A percentile compares a stretch with the other conserved stretches of the same genome.
These are phyloP conservation scores for Diaporthe sp. DNA, from an alignment of 2,329 filamentous ascomycete genomes.

Conservation along the genomic window DNA sequence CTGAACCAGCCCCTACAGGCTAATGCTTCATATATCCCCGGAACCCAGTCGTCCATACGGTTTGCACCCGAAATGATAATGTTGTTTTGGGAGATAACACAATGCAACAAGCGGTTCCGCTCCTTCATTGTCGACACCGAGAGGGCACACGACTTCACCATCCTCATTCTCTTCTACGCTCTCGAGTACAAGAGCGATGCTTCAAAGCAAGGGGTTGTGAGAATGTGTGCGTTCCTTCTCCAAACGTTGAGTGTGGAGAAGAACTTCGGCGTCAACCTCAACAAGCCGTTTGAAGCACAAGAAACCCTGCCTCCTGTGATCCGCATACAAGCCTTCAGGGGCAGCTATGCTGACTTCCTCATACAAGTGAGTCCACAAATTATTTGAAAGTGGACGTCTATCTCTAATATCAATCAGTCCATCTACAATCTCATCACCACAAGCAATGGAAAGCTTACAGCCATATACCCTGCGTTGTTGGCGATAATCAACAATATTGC, in stretches of 20 bases:
- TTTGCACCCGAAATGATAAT: slow-evolving; percentile 97
- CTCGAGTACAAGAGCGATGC: slow-evolving; percentile 89
- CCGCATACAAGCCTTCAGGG: slow-evolving; percentile 85
- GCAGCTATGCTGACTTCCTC: slow-evolving; percentile 93
- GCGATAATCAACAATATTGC: slow-evolving; percentile 95
- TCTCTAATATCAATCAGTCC: slow-evolving; percentile 67
- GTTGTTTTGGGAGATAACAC: slow-evolving; percentile 96
- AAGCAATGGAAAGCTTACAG: slow-evolving; percentile 90
- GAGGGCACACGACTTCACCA: slow-evolving; percentile 90
- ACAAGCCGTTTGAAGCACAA: slow-evolving; percentile 89
- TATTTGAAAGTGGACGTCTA: slow-evolving; percentile 45
- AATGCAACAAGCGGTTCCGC: slow-evolving; percentile 97
- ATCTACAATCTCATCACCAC: slow-evolving; percentile 93
- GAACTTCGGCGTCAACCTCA: slow-evolving; percentile 90
- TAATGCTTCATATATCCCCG: slow-evolving; percentile 89
- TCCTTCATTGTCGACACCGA: slow-evolving; percentile 98
- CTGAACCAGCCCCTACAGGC: slow-evolving; percentile 93
- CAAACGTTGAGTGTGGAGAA: slow-evolving; percentile 95
- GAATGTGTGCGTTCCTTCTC: slow-evolving; percentile 97
- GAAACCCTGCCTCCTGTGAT: slow-evolving; percentile 88
- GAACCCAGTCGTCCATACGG: slow-evolving; percentile 82
- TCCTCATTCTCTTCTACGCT: slow-evolving; percentile 92
- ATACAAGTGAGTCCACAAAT: slow-evolving; percentile 78
- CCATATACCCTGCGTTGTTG: slow-evolving; percentile 91
- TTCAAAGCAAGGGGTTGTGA: slow-evolving; percentile 90